A percentile compares a stretch with the other conserved stretches of the same genome.
These are phyloP conservation scores for Solanum hybrid DNA, from an alignment of 305 asterid genomes.

Conservation along the genomic window DNA sequence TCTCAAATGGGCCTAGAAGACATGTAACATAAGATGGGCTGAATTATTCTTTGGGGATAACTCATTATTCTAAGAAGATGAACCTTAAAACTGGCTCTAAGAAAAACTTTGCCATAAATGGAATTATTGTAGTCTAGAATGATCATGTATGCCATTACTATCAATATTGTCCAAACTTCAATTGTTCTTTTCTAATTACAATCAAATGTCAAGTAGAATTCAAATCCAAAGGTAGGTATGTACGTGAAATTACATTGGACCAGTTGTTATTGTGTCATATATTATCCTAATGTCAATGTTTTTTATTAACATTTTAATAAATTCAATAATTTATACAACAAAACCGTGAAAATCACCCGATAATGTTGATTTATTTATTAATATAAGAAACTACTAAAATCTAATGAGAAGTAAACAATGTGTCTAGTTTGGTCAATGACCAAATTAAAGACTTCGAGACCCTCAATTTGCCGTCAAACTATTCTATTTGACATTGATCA, in stretches of 20 bases:
- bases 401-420: background rate
- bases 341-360: background rate
- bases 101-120: background rate
- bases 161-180: background rate
- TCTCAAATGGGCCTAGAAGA: background rate
- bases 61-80: background rate
- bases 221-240: background rate
- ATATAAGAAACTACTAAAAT: background rate
- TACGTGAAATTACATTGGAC: background rate
- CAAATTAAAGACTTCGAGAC: background rate
- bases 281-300: background rate
- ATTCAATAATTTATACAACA: background rate
- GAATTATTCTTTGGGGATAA: background rate
- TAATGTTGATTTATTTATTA: background rate
- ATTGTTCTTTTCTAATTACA: background rate
- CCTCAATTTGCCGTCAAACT: background rate
- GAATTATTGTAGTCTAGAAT: background rate
- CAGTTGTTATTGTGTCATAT: background rate
- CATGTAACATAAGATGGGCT: background rate
- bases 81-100: background rate
- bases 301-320: background rate
- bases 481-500: background rate
- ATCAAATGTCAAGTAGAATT: background rate
- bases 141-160: background rate
- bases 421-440: background rate